These are phyloP conservation scores for Diospyros kaki DNA, from an alignment of 148 eudicot genomes.

Conservation along the genomic window DNA sequence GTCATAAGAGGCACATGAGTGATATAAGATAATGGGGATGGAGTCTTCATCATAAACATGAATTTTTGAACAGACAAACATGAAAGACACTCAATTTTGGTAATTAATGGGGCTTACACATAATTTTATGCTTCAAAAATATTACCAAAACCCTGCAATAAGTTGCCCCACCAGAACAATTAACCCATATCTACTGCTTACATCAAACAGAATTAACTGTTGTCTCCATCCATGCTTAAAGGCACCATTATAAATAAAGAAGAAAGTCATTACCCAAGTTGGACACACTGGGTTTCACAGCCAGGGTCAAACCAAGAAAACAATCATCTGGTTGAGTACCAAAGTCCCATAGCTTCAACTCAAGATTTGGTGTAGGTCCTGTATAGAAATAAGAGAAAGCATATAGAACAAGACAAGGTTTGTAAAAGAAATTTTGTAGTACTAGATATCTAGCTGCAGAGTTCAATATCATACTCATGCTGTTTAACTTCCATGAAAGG, in stretches of 20 bases:
- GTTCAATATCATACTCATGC: conserved; percentile 33
- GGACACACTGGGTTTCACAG: conserved; percentile 71
- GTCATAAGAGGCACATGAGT: neutral
- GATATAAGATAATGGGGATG: too few species aligned
- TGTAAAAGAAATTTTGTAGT: conserved; percentile 3
- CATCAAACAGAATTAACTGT: neutral
- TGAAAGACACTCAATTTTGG: too few species aligned
- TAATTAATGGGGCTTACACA: neutral
- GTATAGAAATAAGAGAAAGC: conserved; percentile 15
- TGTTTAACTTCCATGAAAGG: conserved; percentile 43
- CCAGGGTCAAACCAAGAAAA: conserved; percentile 85
- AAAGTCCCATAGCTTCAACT: conserved; percentile 84
- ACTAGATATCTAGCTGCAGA: neutral
- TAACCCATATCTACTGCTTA: neutral
- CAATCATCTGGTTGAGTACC: conserved; percentile 72
- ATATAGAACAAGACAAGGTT: neutral
- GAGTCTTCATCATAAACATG: too few species aligned
- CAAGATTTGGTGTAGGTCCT: conserved; percentile 79
- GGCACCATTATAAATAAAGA: neutral
- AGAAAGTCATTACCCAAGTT: conserved; percentile 41
- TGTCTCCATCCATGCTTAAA: conserved; percentile 2
- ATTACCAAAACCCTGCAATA: neutral
- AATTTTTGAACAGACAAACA: too few species aligned
- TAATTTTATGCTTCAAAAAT: neutral
- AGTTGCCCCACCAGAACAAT: too few species aligned